Conservation (phyloP, 495 filamentous ascomycete species). For the Melanomma pulvis-pyrius region DNA sequence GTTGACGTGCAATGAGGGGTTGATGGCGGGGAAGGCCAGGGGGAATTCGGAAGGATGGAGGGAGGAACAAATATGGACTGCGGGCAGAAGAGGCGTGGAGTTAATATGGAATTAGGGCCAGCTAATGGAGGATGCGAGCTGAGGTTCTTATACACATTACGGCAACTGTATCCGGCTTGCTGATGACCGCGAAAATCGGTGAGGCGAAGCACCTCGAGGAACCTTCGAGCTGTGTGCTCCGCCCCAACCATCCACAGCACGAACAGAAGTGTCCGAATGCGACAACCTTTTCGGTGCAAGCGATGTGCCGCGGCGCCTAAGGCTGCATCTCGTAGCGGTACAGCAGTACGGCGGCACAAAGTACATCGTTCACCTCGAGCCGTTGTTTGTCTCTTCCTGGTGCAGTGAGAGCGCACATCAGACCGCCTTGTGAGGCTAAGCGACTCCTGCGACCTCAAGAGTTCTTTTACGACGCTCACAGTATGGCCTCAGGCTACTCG, state of each 20-base stretch:
- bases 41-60: not conserved
- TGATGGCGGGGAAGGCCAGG: constrained; percentile 5
- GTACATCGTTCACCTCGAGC: no score
- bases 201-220: constrained; percentile 26
- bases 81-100: not conserved
- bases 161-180: constrained; percentile 9
- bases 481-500: not conserved
- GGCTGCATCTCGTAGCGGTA: not conserved
- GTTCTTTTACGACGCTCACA: no score
- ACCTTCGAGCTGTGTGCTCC: constrained; percentile 24
- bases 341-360: no score
- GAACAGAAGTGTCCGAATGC: constrained; percentile 1
- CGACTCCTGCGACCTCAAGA: not conserved
- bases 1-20: constrained; percentile 4
- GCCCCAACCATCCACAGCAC: constrained; percentile 19
- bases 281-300: not conserved
- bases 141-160: constrained; percentile 11
- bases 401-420: no score
- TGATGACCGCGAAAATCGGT: constrained; percentile 18
- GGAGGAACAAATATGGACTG: not conserved
- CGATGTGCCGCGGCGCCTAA: not conserved
- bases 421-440: not conserved
- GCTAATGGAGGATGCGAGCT: not conserved
- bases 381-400: no score
- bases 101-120: not conserved